Evolutionary conservation across 768 basidiomycete genomes (phyloP).

Genomic region (Chlorophyllum brunneum): DNA sequence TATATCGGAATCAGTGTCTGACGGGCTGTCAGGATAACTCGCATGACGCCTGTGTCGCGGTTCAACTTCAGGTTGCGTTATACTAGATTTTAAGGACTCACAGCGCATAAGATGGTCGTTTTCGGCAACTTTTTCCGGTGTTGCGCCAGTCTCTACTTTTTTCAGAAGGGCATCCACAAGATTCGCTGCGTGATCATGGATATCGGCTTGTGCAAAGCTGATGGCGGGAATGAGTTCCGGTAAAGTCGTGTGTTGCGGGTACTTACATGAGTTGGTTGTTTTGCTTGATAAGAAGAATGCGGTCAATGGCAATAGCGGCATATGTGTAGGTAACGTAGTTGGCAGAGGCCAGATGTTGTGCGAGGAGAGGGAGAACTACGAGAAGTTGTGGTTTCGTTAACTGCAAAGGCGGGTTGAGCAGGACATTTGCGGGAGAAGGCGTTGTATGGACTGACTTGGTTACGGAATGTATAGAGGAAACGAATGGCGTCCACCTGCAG

Average conservation of each 20-base stretch:
- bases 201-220: constrained; percentile 86
- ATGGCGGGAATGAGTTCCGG: background rate
- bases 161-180: constrained; percentile 68
- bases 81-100: constrained; percentile 32
- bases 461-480: constrained; percentile 92
- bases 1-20: constrained; percentile 70
- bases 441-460: constrained; percentile 56
- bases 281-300: constrained; percentile 88
- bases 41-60: constrained; percentile 72
- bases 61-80: constrained; percentile 2
- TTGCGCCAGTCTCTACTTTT: constrained; percentile 75
- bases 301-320: constrained; percentile 97
- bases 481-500: constrained; percentile 96
- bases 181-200: constrained; percentile 75
- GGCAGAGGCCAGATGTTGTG: constrained; percentile 73
- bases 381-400: constrained; percentile 92
- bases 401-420: constrained; percentile 34
- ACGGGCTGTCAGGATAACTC: constrained; percentile 86
- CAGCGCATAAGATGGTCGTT: constrained; percentile 99
- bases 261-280: constrained; percentile 70
- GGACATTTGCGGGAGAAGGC: background rate
- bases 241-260: background rate
- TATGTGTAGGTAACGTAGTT: constrained; percentile 96
- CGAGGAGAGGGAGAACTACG: constrained; percentile 83
- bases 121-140: constrained; percentile 91